phyloP scores from a whole-genome alignment of 2,329 filamentous ascomycete genomes.

The Epichloe bromicola region DNA sequence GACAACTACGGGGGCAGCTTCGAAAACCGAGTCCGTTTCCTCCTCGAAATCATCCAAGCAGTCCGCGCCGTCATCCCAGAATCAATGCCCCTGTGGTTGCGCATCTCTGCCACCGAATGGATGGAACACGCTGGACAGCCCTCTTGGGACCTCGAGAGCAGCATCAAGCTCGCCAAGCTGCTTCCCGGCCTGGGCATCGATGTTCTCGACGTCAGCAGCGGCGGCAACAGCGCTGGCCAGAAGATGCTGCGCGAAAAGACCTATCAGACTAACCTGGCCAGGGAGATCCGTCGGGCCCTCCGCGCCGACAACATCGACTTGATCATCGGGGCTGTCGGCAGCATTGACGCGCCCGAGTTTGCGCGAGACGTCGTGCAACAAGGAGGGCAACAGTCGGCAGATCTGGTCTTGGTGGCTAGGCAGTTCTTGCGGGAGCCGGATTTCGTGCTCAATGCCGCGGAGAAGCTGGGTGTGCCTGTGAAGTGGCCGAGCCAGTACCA shows the following conservation, averaged over 20 bases:
- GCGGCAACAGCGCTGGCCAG: conserved; percentile 53
- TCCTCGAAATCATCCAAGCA: conserved; percentile 43
- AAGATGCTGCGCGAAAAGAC: conserved; percentile 48
- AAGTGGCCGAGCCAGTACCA: conserved; percentile 58
- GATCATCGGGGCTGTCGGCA: conserved; percentile 61
- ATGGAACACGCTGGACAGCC: conserved; percentile 31
- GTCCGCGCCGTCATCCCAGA: conserved; percentile 50
- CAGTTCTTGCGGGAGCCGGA: conserved; percentile 75
- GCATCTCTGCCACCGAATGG: conserved; percentile 66
- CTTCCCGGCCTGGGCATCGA: conserved; percentile 67
- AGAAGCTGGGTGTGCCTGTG: conserved; percentile 57
- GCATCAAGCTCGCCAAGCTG: conserved; percentile 50
- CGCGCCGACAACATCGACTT: conserved; percentile 34
- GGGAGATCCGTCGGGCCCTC: conserved; percentile 56
- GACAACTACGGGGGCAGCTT: conserved; percentile 37
- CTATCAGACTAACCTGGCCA: conserved; percentile 65
- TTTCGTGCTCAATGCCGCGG: conserved; percentile 59
- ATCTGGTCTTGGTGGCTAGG: conserved; percentile 61
- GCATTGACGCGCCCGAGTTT: conserved; percentile 55
- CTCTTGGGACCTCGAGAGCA: conserved; percentile 16
- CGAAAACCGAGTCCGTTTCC: conserved; percentile 36
- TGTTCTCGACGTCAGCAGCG: conserved; percentile 69
- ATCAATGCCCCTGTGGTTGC: conserved; percentile 56
- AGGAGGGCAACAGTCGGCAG: conserved; percentile 28
- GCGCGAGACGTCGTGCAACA: conserved; percentile 47